phyloP scores from a whole-genome alignment of 2,329 filamentous ascomycete species.

The Thielaviopsis punctulata region DNA sequence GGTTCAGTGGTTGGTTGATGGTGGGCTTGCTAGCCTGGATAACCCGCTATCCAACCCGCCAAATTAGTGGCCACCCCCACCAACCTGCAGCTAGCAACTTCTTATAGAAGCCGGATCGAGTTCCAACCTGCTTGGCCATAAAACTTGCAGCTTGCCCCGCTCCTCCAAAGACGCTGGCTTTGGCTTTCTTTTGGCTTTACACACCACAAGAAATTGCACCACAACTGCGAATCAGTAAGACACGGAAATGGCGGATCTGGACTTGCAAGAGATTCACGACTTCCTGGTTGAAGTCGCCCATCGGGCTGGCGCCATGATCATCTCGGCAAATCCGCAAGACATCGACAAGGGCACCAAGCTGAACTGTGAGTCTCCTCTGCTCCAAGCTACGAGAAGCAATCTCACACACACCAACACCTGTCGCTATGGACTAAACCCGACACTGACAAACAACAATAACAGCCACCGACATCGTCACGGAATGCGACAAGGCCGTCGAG shows the following conservation, averaged over 20 bases:
- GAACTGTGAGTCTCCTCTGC: slow-evolving; percentile 33
- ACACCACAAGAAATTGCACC: background rate
- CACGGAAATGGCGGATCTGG: slow-evolving; percentile 33
- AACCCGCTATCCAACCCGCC: background rate
- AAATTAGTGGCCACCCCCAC: background rate
- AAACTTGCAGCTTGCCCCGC: no score
- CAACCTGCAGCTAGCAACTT: background rate
- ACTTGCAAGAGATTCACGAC: slow-evolving; percentile 45
- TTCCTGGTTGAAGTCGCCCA: slow-evolving; percentile 41
- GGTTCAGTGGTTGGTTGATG: background rate
- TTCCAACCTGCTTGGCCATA: no score
- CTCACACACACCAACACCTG: slow-evolving; percentile 3
- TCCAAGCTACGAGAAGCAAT: background rate
- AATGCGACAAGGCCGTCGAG: slow-evolving; percentile 50
- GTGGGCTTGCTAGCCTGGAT: no score
- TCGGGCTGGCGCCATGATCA: slow-evolving; percentile 47
- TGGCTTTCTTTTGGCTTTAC: background rate
- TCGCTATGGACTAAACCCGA: slow-evolving; percentile 4
- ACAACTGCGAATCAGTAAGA: background rate
- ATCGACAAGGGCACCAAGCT: slow-evolving; percentile 43
- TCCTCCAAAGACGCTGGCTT: no score
- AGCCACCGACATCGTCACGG: slow-evolving; percentile 54
- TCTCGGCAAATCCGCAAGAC: slow-evolving; percentile 40
- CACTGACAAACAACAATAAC: slow-evolving; percentile 6
- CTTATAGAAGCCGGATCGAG: no score